Percentiles rank a stretch among this genome's conserved stretches.
These are phyloP conservation scores for Kickxella alabastrina DNA, from an alignment of 192 early-diverging fungal genomes.

Conservation along the genomic window DNA sequence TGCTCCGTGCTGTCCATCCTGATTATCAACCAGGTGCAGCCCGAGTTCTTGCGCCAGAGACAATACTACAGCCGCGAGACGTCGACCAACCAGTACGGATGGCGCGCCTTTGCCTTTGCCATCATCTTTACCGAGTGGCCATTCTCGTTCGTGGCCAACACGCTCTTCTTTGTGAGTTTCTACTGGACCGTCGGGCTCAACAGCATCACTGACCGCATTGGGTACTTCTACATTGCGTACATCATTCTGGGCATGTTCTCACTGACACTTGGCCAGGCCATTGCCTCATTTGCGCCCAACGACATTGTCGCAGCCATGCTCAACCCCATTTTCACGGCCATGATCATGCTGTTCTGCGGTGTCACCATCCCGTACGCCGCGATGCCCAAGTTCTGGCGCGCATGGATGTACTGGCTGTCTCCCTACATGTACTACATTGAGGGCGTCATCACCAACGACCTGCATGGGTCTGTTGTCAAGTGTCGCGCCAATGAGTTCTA, in stretches of 20 bases:
- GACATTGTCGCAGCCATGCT: conserved; percentile 59
- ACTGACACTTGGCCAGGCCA: conserved; percentile 55
- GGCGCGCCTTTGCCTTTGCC: conserved; percentile 58
- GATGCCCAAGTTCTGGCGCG: conserved; percentile 62
- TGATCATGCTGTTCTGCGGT: conserved; percentile 61
- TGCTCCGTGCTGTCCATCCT: conserved; percentile 54
- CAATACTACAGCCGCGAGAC: conserved; percentile 60
- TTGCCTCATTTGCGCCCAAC: conserved; percentile 55
- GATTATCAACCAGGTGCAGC: conserved; percentile 62
- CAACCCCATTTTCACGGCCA: conserved; percentile 60
- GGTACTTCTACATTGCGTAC: conserved; percentile 60
- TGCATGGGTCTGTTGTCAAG: conserved; percentile 48
- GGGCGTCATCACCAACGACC: conserved; percentile 57
- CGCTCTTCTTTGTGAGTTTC: conserved; percentile 55
- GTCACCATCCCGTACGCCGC: conserved; percentile 55
- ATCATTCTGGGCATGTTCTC: conserved; percentile 53
- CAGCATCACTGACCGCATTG: conserved; percentile 45
- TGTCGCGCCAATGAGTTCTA: conserved; percentile 50
- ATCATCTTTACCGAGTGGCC: conserved; percentile 62
- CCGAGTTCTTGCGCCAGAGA: conserved; percentile 60
- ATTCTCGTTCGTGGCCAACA: conserved; percentile 54
- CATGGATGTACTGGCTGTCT: conserved; percentile 63
- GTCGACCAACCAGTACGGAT: conserved; percentile 62
- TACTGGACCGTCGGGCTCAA: conserved; percentile 64
- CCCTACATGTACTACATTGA: conserved; percentile 62